Evolutionary conservation across 768 basidiomycete genomes (phyloP).

Genomic region (Amanita phalloides): DNA sequence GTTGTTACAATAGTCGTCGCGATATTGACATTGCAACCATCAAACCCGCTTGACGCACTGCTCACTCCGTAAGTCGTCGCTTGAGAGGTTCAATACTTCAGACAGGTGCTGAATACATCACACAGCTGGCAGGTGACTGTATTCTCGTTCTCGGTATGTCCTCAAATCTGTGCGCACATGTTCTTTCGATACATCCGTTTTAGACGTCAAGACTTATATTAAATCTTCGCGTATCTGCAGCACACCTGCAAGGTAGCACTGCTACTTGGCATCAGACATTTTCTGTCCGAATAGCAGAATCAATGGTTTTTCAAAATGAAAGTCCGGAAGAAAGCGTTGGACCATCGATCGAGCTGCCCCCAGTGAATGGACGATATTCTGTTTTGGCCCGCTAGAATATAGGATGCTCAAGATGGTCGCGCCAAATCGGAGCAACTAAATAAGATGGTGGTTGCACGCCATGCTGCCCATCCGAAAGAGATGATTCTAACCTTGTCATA

Average conservation of each 20-base stretch:
- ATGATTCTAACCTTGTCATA: too few relatives aligned
- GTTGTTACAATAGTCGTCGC: background rate
- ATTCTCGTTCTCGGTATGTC: background rate
- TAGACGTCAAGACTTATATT: background rate
- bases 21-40: background rate
- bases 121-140: background rate
- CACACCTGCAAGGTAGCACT: background rate
- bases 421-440: too few relatives aligned
- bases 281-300: background rate
- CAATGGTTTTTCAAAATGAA: background rate
- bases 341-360: too few relatives aligned
- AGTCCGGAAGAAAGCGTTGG: background rate
- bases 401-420: too few relatives aligned
- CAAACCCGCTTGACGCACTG: background rate
- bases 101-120: background rate
- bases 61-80: background rate
- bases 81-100: background rate
- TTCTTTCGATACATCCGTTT: background rate
- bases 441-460: too few relatives aligned
- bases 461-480: too few relatives aligned
- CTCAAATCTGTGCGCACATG: background rate
- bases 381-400: too few relatives aligned
- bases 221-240: constrained; percentile 1
- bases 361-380: too few relatives aligned
- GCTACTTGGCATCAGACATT: background rate